Evolutionary conservation across 495 filamentous ascomycete species (phyloP).

Genomic region (Tetracladium marchalianum): DNA sequence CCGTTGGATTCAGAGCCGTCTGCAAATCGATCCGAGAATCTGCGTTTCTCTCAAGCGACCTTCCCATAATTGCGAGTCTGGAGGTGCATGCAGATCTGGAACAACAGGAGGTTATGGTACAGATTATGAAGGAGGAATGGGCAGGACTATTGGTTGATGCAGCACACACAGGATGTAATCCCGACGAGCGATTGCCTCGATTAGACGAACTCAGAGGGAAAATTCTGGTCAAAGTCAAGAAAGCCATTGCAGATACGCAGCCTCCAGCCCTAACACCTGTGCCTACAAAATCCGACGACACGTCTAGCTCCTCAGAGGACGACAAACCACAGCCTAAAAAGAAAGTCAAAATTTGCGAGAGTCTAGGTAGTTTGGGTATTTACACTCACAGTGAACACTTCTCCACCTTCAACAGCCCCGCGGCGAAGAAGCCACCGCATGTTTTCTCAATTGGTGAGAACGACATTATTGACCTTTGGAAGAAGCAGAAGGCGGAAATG

Average conservation of each 20-base stretch:
- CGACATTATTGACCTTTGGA: constrained; percentile 60
- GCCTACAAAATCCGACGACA: constrained; percentile 6
- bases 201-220: constrained; percentile 58
- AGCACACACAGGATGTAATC: constrained; percentile 27
- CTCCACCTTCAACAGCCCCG: constrained; percentile 38
- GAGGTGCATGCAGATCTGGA: constrained; percentile 73
- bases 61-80: constrained; percentile 80
- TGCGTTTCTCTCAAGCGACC: constrained; percentile 60
- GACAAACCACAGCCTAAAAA: constrained; percentile 21
- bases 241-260: constrained; percentile 36
- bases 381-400: constrained; percentile 80
- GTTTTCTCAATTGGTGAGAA: constrained; percentile 82
- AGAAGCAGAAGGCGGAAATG: constrained; percentile 45
- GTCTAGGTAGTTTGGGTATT: constrained; percentile 63
- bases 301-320: constrained; percentile 22
- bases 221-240: constrained; percentile 89
- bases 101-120: constrained; percentile 82
- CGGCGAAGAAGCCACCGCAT: constrained; percentile 67
- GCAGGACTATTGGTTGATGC: constrained; percentile 54
- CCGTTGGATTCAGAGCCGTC: constrained; percentile 74
- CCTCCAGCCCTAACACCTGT: constrained; percentile 20
- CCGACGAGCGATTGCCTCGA: constrained; percentile 49
- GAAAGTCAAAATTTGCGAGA: constrained; percentile 62
- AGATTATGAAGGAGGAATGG: constrained; percentile 80
- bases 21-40: constrained; percentile 69